A percentile compares a stretch with the other conserved stretches of the same genome.
These are phyloP conservation scores for Xylaria grammica DNA, from an alignment of 495 filamentous ascomycete species.

Conservation along the genomic window DNA sequence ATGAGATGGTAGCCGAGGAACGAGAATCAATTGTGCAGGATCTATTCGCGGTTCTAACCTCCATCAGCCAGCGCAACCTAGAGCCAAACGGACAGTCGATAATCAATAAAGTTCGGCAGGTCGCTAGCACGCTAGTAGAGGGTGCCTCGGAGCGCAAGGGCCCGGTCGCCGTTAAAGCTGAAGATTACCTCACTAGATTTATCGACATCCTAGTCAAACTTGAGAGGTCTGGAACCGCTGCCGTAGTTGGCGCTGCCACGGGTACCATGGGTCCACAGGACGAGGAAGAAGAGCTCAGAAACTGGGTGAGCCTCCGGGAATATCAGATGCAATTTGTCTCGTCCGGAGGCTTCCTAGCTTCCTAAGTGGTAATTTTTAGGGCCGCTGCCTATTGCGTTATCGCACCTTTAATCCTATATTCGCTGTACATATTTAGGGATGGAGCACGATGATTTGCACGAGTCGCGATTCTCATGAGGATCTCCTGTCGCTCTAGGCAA, in stretches of 20 bases:
- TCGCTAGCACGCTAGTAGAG: constrained; percentile 76
- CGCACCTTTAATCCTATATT: background rate
- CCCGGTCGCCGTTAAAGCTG: constrained; percentile 58
- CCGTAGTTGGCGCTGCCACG: constrained; percentile 35
- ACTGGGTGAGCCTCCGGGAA: constrained; percentile 76
- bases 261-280: constrained; percentile 53
- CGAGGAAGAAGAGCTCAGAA: constrained; percentile 73
- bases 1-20: constrained; percentile 66
- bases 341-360: constrained; percentile 62
- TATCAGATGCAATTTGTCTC: constrained; percentile 75
- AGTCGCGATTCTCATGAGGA: too few species aligned
- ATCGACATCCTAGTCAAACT: constrained; percentile 73
- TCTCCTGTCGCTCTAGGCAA: too few species aligned
- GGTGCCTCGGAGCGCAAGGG: constrained; percentile 63
- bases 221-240: constrained; percentile 56
- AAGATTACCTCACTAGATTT: constrained; percentile 70
- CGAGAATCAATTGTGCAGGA: constrained; percentile 76
- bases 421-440: constrained; percentile 1
- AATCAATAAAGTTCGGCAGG: constrained; percentile 72
- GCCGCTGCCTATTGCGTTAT: background rate
- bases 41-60: constrained; percentile 69
- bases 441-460: constrained; percentile 4
- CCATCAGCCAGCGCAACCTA: constrained; percentile 78
- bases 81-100: constrained; percentile 81
- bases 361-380: constrained; percentile 25